phyloP scores from a whole-genome alignment of 306 rosid genomes.

The Lathyrus tuberosus region DNA sequence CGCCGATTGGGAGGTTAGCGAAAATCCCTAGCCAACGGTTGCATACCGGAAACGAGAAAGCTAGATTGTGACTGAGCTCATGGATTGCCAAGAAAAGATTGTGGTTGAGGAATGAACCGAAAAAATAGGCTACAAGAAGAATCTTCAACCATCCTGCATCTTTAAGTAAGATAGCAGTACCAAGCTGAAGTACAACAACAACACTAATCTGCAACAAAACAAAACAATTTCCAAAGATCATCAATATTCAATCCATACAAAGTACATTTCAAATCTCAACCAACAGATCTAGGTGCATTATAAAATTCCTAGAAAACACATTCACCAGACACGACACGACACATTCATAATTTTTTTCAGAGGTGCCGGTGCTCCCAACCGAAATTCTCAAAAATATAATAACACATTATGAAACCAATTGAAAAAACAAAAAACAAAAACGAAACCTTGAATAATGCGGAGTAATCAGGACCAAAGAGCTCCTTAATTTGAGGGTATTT shows the following conservation, averaged over 20 bases:
- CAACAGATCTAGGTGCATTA: no score
- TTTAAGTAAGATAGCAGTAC: constrained; percentile 63
- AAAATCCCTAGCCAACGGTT: constrained; percentile 90
- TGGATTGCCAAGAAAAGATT: constrained; percentile 94
- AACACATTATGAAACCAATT: no score
- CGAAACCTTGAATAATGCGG: no score
- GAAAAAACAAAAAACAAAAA: no score
- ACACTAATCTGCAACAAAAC: constrained; percentile 61
- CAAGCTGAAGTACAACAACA: constrained; percentile 83
- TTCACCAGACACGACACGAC: no score
- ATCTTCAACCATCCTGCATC: constrained; percentile 86
- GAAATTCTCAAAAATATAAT: no score
- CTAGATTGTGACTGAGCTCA: constrained; percentile 95
- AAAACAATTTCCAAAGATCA: constrained; percentile 32
- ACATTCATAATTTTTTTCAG: no score
- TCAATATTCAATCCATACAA: constrained; percentile 14
- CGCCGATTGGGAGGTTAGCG: constrained; percentile 93
- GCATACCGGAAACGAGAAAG: constrained; percentile 77
- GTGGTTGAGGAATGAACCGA: constrained; percentile 94
- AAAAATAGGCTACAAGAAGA: constrained; percentile 73
- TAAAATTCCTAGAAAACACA: no score
- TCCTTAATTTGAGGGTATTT: no score
- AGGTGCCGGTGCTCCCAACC: no score
- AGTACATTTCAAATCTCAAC: constrained; percentile 22
- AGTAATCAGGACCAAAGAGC: no score